These are phyloP conservation scores for Trametes coccinea DNA, from an alignment of 768 basidiomycete genomes.

Conservation along the genomic window DNA sequence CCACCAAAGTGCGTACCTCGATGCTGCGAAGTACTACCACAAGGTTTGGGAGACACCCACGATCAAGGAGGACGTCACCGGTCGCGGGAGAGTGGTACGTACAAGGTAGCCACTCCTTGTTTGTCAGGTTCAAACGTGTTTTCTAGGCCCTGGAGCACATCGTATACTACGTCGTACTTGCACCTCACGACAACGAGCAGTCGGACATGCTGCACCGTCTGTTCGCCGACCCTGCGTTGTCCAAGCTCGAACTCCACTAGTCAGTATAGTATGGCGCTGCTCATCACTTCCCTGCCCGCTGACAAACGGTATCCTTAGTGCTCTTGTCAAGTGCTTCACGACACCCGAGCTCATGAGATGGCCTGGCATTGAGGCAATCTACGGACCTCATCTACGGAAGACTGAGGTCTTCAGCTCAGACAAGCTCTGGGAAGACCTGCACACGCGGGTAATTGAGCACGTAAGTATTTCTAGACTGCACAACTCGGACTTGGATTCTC, in stretches of 20 bases:
- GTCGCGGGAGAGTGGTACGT: slow-evolving; percentile 68
- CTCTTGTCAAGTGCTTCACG: slow-evolving; percentile 91
- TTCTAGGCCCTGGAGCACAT: slow-evolving; percentile 89
- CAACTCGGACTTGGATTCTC: background rate
- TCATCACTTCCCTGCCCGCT: too few species aligned
- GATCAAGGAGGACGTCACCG: slow-evolving; percentile 78
- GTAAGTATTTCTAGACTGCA: slow-evolving; percentile 47
- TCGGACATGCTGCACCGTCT: slow-evolving; percentile 94
- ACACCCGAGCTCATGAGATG: slow-evolving; percentile 95
- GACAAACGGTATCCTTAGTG: slow-evolving; percentile 45
- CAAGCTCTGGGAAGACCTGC: slow-evolving; percentile 92
- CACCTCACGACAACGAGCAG: slow-evolving; percentile 95
- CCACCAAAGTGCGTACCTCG: slow-evolving; percentile 81
- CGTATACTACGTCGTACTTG: slow-evolving; percentile 90
- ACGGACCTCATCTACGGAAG: slow-evolving; percentile 78
- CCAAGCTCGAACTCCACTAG: slow-evolving; percentile 85
- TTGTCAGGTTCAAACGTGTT: slow-evolving; percentile 13
- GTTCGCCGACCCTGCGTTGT: slow-evolving; percentile 72
- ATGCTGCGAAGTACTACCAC: slow-evolving; percentile 93
- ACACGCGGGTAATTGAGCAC: slow-evolving; percentile 95
- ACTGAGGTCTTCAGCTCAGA: slow-evolving; percentile 79
- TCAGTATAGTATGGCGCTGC: slow-evolving; percentile 38
- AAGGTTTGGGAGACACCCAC: slow-evolving; percentile 98
- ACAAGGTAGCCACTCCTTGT: background rate
- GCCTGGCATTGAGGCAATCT: slow-evolving; percentile 89